phyloP scores from a whole-genome alignment of 257 asterid species.

The Capsicum pubescens region DNA sequence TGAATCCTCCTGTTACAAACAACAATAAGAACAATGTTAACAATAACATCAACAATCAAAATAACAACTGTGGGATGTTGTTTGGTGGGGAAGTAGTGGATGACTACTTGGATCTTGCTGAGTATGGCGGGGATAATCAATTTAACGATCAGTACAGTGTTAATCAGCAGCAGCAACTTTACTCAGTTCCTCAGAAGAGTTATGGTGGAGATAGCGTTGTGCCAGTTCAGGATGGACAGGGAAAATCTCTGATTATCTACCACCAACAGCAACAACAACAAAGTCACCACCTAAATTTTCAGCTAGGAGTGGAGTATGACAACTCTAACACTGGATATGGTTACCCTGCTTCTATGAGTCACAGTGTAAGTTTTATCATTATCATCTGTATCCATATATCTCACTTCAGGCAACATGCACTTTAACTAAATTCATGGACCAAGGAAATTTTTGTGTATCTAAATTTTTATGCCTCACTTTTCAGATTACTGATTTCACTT shows the following conservation, averaged over 20 bases:
- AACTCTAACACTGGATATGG: conserved; percentile 44
- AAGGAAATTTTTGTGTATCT: background rate
- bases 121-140: conserved; percentile 47
- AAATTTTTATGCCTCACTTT: background rate
- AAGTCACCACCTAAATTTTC: conserved; percentile 40
- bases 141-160: conserved; percentile 38
- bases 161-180: conserved; percentile 41
- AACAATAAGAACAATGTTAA: conserved; percentile 21
- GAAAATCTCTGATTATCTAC: background rate
- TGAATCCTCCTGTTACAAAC: conserved; percentile 52
- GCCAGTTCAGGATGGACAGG: conserved; percentile 47
- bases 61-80: conserved; percentile 31
- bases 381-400: background rate
- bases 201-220: conserved; percentile 58
- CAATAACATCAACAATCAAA: conserved; percentile 21
- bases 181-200: conserved; percentile 46
- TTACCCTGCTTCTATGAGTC: conserved; percentile 51
- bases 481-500: background rate
- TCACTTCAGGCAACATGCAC: background rate
- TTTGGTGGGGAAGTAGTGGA: conserved; percentile 53
- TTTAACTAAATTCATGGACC: background rate
- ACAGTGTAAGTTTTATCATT: conserved; percentile 50
- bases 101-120: conserved; percentile 63
- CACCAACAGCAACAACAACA: conserved; percentile 38
- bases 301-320: conserved; percentile 50